Conservation (phyloP, 495 filamentous ascomycete species). For the Tuber calosporum region DNA sequence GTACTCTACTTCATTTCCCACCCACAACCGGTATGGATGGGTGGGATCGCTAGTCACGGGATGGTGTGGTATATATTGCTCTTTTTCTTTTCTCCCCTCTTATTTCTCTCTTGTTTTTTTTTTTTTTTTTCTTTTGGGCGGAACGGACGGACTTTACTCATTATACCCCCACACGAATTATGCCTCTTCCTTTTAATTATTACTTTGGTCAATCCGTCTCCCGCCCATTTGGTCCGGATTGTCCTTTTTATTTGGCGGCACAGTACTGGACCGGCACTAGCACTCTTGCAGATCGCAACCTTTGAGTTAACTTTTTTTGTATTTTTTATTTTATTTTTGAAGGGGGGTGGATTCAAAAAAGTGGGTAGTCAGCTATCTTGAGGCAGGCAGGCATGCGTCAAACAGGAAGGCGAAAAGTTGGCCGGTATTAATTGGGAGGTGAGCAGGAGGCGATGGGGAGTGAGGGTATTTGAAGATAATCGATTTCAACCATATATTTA, state of each 20-base stretch:
- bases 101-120: conserved; percentile 11
- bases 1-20: conserved; percentile 37
- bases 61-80: conserved; percentile 19
- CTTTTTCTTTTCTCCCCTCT: conserved; percentile 24
- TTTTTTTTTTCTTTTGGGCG: background rate
- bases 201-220: background rate
- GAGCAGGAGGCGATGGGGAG: background rate
- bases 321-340: background rate
- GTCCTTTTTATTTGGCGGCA: background rate
- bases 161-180: conserved; percentile 1
- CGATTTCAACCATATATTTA: conserved; percentile 2
- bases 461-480: background rate
- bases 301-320: background rate
- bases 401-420: background rate
- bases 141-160: background rate
- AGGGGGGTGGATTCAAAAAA: background rate
- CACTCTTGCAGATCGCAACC: background rate
- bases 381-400: background rate
- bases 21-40: conserved; percentile 30
- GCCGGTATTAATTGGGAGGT: background rate
- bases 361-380: background rate
- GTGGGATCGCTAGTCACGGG: conserved; percentile 15
- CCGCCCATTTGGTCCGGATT: background rate
- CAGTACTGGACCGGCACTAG: background rate
- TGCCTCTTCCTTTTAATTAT: background rate